Evolutionary conservation across 1,284 basidiomycete species (phyloP).

Genomic region (Malassezia cuniculi): DNA sequence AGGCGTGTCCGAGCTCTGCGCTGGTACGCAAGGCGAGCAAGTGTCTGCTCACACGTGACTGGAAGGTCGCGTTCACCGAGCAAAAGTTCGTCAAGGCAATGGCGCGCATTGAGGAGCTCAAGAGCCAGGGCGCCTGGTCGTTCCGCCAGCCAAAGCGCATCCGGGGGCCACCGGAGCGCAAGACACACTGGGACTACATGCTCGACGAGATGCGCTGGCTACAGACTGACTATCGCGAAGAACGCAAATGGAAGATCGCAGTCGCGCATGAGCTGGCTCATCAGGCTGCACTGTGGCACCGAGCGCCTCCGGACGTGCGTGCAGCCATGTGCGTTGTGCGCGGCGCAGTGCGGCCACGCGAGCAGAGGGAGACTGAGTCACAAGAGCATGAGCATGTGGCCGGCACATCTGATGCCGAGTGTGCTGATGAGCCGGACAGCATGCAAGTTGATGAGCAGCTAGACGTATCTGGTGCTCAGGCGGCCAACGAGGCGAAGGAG

Average conservation of each 20-base stretch:
- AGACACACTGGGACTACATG: constrained; percentile 89
- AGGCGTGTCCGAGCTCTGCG: constrained; percentile 33
- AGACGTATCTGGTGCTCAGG: no score
- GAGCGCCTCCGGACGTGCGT: constrained; percentile 57
- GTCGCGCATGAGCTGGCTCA: constrained; percentile 73
- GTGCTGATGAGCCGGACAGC: neutral
- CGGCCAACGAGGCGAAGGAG: no score
- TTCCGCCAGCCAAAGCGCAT: constrained; percentile 92
- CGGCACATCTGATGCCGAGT: neutral
- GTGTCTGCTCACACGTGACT: constrained; percentile 39
- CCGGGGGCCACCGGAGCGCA: constrained; percentile 63
- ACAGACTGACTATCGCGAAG: constrained; percentile 84
- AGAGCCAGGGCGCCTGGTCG: constrained; percentile 71
- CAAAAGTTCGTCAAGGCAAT: constrained; percentile 55
- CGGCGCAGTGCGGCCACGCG: neutral
- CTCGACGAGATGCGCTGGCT: constrained; percentile 99
- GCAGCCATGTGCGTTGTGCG: constrained; percentile 52
- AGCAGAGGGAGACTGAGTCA: constrained; percentile 1
- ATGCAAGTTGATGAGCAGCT: neutral
- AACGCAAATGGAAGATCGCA: constrained; percentile 79
- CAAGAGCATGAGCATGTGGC: constrained; percentile 2
- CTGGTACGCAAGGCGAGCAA: constrained; percentile 44
- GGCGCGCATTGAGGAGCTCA: constrained; percentile 72
- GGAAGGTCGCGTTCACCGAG: constrained; percentile 42
- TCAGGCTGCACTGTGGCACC: constrained; percentile 75